Percentiles rank a stretch among this genome's conserved stretches.
Evolutionary conservation across 1,139 yeast genomes (phyloP).

Genomic region (Geotrichum australiense): DNA sequence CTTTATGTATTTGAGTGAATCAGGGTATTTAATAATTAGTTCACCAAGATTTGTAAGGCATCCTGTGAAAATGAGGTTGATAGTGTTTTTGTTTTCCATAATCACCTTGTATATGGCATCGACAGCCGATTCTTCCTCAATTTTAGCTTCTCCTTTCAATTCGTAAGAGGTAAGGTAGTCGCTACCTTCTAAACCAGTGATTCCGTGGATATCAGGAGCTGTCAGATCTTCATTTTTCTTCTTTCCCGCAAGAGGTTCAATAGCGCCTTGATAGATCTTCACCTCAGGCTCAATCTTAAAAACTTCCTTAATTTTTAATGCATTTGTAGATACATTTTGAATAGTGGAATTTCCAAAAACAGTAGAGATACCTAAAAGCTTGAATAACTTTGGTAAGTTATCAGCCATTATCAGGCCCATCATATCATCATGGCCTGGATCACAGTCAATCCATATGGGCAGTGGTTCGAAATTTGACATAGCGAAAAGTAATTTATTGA

Average conservation of each 20-base stretch:
- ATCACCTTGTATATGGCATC: slow-evolving; percentile 54
- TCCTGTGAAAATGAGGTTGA: slow-evolving; percentile 63
- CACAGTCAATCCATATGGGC: slow-evolving; percentile 88
- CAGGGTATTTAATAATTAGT: slow-evolving; percentile 48
- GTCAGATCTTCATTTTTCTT: slow-evolving; percentile 20
- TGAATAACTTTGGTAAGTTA: slow-evolving; percentile 47
- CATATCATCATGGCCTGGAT: slow-evolving; percentile 89
- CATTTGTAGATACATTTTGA: slow-evolving; percentile 59
- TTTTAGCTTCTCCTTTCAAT: background rate
- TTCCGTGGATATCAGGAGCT: slow-evolving; percentile 69
- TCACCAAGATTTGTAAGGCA: slow-evolving; percentile 63
- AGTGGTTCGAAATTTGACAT: no score
- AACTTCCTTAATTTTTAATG: slow-evolving; percentile 59
- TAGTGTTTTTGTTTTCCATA: slow-evolving; percentile 38
- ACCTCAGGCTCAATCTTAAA: slow-evolving; percentile 39
- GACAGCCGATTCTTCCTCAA: slow-evolving; percentile 36
- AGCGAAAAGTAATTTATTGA: no score
- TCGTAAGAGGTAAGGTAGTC: background rate
- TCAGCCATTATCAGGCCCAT: slow-evolving; percentile 63
- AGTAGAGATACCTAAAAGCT: slow-evolving; percentile 69
- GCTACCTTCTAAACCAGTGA: slow-evolving; percentile 65
- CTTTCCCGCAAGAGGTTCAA: slow-evolving; percentile 41
- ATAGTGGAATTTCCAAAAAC: slow-evolving; percentile 76
- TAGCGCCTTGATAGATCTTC: slow-evolving; percentile 63
- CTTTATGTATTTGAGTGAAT: slow-evolving; percentile 41